Evolutionary conservation across 2,329 filamentous ascomycete genomes (phyloP), one percentile per base, ranked within the genome.

Genomic region (Cladophialophora yegresii): DNA sequence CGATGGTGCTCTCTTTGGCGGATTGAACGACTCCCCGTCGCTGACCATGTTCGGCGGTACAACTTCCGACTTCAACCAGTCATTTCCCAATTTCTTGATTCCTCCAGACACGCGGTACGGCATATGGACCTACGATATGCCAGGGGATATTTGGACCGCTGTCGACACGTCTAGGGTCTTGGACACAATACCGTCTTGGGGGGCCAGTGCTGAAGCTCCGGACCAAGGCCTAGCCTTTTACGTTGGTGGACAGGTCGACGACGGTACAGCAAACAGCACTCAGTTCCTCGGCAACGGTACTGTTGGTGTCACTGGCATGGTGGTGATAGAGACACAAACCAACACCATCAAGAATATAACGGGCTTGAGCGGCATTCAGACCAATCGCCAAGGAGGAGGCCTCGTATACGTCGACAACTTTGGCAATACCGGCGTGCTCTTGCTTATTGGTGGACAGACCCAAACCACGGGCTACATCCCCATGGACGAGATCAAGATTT

Each of bases 191-290:
- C 75, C 77, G 22, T 76, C 72, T 54, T 74, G 75, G 62, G 77
- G 77, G n/a, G 72, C 75, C 23, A 74, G 68, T 57, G 71, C 77
- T 20, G 77, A 79, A 63, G 75, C 76, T 8, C 70, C 73, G 22
- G 74, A 77, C 49, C 74, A 73, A 43, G 73, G 75, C 8, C 64
- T 78, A 3, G 76, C 70, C 2, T 79, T 79, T 58, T 80, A 76
- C 62, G 69, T 79, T 13, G 77, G 78, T 63, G 77, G 77, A 1
- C 72, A 75, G 49, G 72, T 78, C 43, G 75, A 80, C 54, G 71
- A 69, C 54, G 77, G 77, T 7, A 76, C 74, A 9, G 71, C 71
- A 16, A 49, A 73, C 58, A 61, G 54, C 28, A 65, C 62, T n/a
- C 62, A 65, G 40, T 56, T 60, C 36, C 47, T 71, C 43, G 49